These are phyloP conservation scores for Nissolia schottii DNA, from an alignment of 306 rosid genomes.

Conservation along the genomic window DNA sequence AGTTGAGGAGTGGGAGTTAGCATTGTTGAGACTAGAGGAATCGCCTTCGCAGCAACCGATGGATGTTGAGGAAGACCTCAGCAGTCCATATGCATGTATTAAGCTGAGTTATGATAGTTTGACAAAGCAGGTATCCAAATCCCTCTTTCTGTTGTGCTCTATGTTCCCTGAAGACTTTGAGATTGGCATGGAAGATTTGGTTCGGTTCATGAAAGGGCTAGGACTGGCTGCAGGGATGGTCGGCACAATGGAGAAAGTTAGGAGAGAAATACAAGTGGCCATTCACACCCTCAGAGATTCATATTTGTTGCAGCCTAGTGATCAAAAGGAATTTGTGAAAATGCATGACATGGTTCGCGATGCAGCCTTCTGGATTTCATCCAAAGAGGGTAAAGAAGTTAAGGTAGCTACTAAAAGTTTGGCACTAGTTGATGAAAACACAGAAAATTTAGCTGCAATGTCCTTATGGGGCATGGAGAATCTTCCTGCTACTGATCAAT, in stretches of 20 bases:
- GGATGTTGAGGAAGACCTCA: not conserved
- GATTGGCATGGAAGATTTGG: not conserved
- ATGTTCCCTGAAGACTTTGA: slow-evolving; percentile 21
- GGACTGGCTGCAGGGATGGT: not conserved
- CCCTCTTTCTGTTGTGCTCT: slow-evolving; percentile 8
- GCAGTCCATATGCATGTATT: not conserved
- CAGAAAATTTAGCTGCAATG: not conserved
- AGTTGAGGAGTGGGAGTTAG: not conserved
- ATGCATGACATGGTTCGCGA: slow-evolving; percentile 22
- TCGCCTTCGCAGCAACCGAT: not conserved
- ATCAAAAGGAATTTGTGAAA: not conserved
- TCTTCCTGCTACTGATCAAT: not conserved
- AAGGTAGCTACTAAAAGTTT: not conserved
- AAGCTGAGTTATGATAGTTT: not conserved
- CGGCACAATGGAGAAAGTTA: not conserved
- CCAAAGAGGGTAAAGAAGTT: not conserved
- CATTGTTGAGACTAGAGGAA: not conserved
- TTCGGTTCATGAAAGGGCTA: not conserved
- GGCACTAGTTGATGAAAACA: not conserved
- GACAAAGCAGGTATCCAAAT: not conserved
- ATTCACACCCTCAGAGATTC: not conserved
- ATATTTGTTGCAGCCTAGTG: not conserved
- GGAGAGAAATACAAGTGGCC: slow-evolving; percentile 2
- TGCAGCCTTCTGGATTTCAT: slow-evolving; percentile 7
- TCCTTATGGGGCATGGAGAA: not conserved